phyloP scores from a whole-genome alignment of 2,329 filamentous ascomycete genomes.

The Tolypocladium sp. region DNA sequence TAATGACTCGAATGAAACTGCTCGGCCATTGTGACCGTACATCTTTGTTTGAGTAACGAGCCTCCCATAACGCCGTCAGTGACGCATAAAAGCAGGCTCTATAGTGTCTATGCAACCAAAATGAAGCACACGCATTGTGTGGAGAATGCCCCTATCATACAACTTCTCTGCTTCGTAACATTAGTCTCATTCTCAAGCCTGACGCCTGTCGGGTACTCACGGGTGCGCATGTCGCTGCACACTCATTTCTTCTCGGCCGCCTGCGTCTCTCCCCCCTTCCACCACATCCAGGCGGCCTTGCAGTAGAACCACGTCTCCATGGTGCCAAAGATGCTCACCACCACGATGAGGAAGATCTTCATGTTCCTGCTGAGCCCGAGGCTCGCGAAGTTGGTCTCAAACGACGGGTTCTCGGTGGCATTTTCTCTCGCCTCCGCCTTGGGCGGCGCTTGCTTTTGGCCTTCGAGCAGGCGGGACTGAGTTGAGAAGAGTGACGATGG shows the following conservation, averaged over 20 bases:
- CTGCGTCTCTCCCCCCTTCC: slow-evolving; percentile 7
- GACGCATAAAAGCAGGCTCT: not conserved
- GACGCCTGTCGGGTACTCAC: not conserved
- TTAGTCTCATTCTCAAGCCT: not conserved
- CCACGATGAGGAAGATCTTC: slow-evolving; percentile 12
- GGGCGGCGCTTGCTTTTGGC: not conserved
- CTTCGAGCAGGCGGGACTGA: not conserved
- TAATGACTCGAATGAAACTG: not conserved
- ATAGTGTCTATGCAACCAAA: not conserved
- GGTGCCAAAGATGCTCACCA: slow-evolving; percentile 19
- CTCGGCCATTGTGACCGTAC: not conserved
- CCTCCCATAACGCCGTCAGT: not conserved
- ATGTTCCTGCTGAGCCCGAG: slow-evolving; percentile 19
- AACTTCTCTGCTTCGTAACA: not conserved
- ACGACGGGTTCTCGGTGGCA: not conserved
- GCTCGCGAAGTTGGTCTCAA: slow-evolving; percentile 6
- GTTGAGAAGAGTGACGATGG: not conserved
- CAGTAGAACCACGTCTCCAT: slow-evolving; percentile 23
- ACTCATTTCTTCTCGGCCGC: not conserved
- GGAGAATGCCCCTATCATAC: not conserved
- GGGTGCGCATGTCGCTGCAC: not conserved
- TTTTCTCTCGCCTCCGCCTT: not conserved
- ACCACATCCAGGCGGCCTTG: slow-evolving; percentile 18
- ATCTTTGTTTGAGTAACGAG: not conserved
- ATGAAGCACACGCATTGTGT: not conserved